Evolutionary conservation across 192 early-diverging fungal genomes (phyloP).

Genomic region (Backusella australiensis): DNA sequence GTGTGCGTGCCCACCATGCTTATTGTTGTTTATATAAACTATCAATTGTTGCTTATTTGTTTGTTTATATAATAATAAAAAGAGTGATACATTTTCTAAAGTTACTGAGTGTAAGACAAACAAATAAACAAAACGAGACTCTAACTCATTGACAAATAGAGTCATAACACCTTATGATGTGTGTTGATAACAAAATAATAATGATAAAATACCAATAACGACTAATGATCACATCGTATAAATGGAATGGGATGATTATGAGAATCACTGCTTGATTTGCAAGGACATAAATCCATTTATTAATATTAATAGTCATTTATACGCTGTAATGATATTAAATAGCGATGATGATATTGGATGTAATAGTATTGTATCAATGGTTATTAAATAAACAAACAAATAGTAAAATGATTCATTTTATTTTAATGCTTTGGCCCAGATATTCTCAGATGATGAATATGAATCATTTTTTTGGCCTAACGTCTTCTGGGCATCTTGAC

Average conservation of each 20-base stretch:
- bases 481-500: neutral
- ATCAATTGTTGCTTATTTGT: neutral
- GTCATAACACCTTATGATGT: neutral
- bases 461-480: neutral
- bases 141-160: neutral
- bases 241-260: too few species aligned
- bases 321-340: too few species aligned
- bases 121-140: neutral
- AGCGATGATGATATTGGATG: neutral
- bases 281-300: too few species aligned
- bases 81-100: neutral
- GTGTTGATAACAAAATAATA: neutral
- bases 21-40: slow-evolving; percentile 1
- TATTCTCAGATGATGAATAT: neutral
- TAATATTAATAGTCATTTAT: too few species aligned
- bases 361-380: neutral
- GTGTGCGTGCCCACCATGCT: neutral
- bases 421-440: neutral
- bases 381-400: neutral
- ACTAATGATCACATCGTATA: too few species aligned
- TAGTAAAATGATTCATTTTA: neutral
- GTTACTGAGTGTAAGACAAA: neutral
- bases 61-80: neutral
- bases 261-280: too few species aligned
- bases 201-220: neutral